Conservation (phyloP, 345 rosid species). For the Murraya paniculata region DNA sequence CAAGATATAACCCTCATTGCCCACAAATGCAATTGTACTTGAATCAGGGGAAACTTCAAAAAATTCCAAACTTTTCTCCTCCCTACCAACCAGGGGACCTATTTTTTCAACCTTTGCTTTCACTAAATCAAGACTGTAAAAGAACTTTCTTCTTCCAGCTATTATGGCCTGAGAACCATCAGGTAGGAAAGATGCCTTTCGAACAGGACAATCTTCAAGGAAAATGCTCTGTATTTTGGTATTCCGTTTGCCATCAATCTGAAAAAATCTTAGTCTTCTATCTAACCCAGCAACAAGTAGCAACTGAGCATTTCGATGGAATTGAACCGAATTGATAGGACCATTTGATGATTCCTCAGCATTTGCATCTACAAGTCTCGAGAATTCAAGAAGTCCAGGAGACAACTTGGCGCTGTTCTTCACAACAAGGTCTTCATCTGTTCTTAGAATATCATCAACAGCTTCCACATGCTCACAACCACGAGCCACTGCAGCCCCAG, state of each 20-base stretch:
- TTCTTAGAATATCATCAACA: slow-evolving; percentile 62
- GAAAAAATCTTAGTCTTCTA: slow-evolving; percentile 65
- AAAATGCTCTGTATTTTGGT: slow-evolving; percentile 80
- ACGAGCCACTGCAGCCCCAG: slow-evolving; percentile 21
- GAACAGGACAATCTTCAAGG: slow-evolving; percentile 78
- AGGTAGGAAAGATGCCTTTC: slow-evolving; percentile 77
- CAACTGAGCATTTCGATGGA: slow-evolving; percentile 82
- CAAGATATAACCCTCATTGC: slow-evolving; percentile 81
- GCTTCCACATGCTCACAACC: slow-evolving; percentile 34
- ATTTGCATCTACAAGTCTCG: slow-evolving; percentile 83
- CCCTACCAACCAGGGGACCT: slow-evolving; percentile 89
- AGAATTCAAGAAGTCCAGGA: slow-evolving; percentile 76
- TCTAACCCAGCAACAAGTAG: slow-evolving; percentile 80
- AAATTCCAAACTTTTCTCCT: slow-evolving; percentile 88
- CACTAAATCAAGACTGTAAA: slow-evolving; percentile 82
- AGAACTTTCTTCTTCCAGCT: slow-evolving; percentile 87
- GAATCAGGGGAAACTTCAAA: slow-evolving; percentile 88
- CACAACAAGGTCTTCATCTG: slow-evolving; percentile 76
- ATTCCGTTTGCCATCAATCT: slow-evolving; percentile 92
- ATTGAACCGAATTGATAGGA: slow-evolving; percentile 77
- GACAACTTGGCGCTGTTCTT: slow-evolving; percentile 49
- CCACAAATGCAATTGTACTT: slow-evolving; percentile 71
- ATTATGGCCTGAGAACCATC: slow-evolving; percentile 88
- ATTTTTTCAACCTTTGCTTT: slow-evolving; percentile 74
- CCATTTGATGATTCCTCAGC: slow-evolving; percentile 66